Base-by-base conservation (phyloP, 306 rosid genomes). In the Sesbania bispinosa region DNA sequence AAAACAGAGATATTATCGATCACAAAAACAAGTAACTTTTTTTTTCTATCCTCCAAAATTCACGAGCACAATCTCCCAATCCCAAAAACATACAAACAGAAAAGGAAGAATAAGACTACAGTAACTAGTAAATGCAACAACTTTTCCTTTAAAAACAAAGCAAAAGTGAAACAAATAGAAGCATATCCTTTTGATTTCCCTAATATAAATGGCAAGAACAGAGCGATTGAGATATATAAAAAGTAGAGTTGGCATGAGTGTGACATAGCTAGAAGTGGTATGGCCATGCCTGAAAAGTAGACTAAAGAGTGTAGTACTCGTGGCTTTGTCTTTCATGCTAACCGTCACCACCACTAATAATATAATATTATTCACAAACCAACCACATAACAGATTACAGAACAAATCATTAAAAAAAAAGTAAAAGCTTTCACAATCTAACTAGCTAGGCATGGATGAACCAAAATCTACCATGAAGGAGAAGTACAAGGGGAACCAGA, bases 391-490 rank as follows among this genome's bases (percentile, higher is more conserved):
- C 30, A 20, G 58, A 45, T 54, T 50, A 32, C 50, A 7, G 62
- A n/a, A 14, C 9, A 7, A 66, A 58, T 19, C 10, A n/a, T 39
- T 7, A 59, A 45, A 33, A 24, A 36, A 26, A 67, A 59, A 67
- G 14, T 16, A 10, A 32, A 21, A 20, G 16, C 18, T 32, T 46
- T 43, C 7, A 42, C n/a, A n/a, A n/a, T n/a, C n/a, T n/a, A n/a
- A n/a, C n/a, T n/a, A n/a, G n/a, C n/a, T n/a, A n/a, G n/a, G n/a
- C n/a, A n/a, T 90, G 86, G 65, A 62, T 23, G 57, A 53, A 76
- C 84, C 80, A 84, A 83, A 29, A 74, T 87, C 88, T 84, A 89
- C 96, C 98, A 92, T 55, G 95, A 89, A 76, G 92, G 98, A 70
- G 96, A 92, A 53, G 96, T 86, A 35, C 81, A 77, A 9, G 92